Conservation (phyloP, 306 rosid genomes). For the Trichosanthes cucumerina region DNA sequence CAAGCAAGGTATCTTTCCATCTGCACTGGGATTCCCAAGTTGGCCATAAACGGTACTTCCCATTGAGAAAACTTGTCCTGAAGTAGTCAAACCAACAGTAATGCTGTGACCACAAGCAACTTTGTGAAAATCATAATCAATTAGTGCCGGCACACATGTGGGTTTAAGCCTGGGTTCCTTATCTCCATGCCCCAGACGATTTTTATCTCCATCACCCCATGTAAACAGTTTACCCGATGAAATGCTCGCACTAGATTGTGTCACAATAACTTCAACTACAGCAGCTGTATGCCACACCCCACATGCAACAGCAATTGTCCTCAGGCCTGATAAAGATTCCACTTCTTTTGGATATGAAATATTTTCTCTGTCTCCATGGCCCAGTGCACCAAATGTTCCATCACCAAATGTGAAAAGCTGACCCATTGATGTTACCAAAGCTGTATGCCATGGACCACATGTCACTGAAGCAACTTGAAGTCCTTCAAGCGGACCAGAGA, state of each 20-base stretch:
- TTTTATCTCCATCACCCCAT: slow-evolving; percentile 99
- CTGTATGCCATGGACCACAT: slow-evolving; percentile 99
- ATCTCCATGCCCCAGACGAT: slow-evolving; percentile 96
- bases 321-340: slow-evolving; percentile 72
- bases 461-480: slow-evolving; percentile 84
- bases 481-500: slow-evolving; percentile 81
- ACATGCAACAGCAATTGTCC: slow-evolving; percentile 87
- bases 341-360: slow-evolving; percentile 76
- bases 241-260: slow-evolving; percentile 65
- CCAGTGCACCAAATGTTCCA: slow-evolving; percentile 95
- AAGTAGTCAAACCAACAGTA: slow-evolving; percentile 81
- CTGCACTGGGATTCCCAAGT: slow-evolving; percentile 85
- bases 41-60: slow-evolving; percentile 99
- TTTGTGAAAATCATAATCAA: slow-evolving; percentile 77
- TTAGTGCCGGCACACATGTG: slow-evolving; percentile 79
- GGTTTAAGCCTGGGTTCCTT: slow-evolving; percentile 86
- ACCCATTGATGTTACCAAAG: slow-evolving; percentile 72
- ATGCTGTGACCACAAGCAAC: slow-evolving; percentile 93
- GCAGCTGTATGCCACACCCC: slow-evolving; percentile 99
- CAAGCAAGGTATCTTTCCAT: slow-evolving; percentile 79
- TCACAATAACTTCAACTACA: slow-evolving; percentile 82
- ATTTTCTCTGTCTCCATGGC: slow-evolving; percentile 83
- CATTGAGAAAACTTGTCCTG: slow-evolving; percentile 80
- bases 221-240: slow-evolving; percentile 87
- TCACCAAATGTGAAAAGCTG: slow-evolving; percentile 94